Evolutionary conservation across 257 asterid species (phyloP).

Genomic region (Solanum sitiens): DNA sequence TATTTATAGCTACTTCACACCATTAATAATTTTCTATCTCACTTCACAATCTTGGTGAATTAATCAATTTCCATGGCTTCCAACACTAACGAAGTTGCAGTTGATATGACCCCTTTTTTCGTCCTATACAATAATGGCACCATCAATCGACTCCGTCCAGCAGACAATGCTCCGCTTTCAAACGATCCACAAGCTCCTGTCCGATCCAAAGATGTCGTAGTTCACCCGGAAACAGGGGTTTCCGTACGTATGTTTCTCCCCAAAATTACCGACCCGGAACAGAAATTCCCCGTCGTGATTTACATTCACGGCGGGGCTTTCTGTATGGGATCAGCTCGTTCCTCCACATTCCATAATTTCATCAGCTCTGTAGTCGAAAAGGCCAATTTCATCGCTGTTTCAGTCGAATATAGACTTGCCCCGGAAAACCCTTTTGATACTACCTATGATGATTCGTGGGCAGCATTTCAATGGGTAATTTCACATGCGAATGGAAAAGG

Average conservation of each 20-base stretch:
- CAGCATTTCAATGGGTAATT: constrained; percentile 48
- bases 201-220: constrained; percentile 36
- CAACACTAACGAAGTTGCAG: constrained; percentile 16
- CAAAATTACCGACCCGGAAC: constrained; percentile 4
- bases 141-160: constrained; percentile 13
- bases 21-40: neutral
- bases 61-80: constrained; percentile 11
- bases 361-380: constrained; percentile 18
- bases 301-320: constrained; percentile 66
- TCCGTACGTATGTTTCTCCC: constrained; percentile 48
- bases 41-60: neutral
- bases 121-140: constrained; percentile 28
- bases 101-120: constrained; percentile 30
- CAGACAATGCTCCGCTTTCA: constrained; percentile 10
- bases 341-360: constrained; percentile 23
- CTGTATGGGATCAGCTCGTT: constrained; percentile 34
- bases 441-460: constrained; percentile 68
- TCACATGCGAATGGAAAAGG: constrained; percentile 31
- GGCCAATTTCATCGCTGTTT: constrained; percentile 31
- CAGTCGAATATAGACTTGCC: constrained; percentile 56
- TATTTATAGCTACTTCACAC: neutral
- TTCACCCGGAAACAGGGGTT: constrained; percentile 29
- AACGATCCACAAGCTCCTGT: constrained; percentile 30
- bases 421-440: constrained; percentile 48
- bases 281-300: constrained; percentile 33